Conservation (phyloP, 352 stramenopile genomes). For the Plasmopara viticola region DNA sequence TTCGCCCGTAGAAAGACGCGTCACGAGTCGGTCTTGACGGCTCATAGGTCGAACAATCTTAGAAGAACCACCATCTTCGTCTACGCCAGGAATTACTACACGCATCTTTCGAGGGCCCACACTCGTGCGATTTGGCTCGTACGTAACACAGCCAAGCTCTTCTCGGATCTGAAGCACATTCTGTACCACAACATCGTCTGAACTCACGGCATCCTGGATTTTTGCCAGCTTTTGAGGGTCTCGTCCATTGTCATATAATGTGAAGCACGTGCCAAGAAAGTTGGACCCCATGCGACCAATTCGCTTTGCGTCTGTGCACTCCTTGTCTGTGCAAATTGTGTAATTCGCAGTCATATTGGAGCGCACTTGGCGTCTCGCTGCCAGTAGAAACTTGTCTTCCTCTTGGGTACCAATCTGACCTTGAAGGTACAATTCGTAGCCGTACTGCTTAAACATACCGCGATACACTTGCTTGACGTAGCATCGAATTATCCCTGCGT, state of each 20-base stretch:
- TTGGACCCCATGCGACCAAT: slow-evolving; percentile 88
- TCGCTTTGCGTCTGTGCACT: slow-evolving; percentile 58
- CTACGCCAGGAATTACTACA: slow-evolving; percentile 73
- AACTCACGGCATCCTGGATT: slow-evolving; percentile 77
- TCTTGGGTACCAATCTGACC: slow-evolving; percentile 80
- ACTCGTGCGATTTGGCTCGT: slow-evolving; percentile 83
- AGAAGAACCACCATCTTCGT: slow-evolving; percentile 69
- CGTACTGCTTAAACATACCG: slow-evolving; percentile 84
- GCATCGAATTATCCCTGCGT: slow-evolving; percentile 82
- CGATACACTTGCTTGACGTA: slow-evolving; percentile 86
- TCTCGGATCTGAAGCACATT: slow-evolving; percentile 86
- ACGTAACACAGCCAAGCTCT: slow-evolving; percentile 79
- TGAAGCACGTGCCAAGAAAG: slow-evolving; percentile 83
- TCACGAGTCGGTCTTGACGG: slow-evolving; percentile 76
- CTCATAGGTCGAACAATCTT: slow-evolving; percentile 84
- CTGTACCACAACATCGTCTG: slow-evolving; percentile 52
- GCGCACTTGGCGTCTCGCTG: slow-evolving; percentile 74
- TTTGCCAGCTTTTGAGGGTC: slow-evolving; percentile 85
- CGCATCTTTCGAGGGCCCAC: slow-evolving; percentile 84
- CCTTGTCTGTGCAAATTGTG: slow-evolving; percentile 77
- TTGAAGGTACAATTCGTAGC: slow-evolving; percentile 80
- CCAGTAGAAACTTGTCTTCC: slow-evolving; percentile 72
- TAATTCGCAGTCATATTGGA: slow-evolving; percentile 88
- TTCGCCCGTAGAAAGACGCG: slow-evolving; percentile 55
- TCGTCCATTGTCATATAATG: slow-evolving; percentile 82